These are phyloP conservation scores for Solanum medicagineum DNA, from an alignment of 257 asterid species.

Conservation along the genomic window DNA sequence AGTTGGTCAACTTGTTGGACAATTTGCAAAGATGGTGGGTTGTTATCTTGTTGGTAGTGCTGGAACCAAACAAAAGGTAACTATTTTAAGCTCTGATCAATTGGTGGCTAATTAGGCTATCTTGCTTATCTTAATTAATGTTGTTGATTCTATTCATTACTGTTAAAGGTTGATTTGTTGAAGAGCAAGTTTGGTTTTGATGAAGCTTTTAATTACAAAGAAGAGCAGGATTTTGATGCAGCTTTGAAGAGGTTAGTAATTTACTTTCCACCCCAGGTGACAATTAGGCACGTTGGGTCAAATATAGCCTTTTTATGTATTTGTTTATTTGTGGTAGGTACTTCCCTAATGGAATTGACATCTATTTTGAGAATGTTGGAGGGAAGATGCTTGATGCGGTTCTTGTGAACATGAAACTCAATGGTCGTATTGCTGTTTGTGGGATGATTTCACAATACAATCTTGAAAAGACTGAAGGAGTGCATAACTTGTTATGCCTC, in stretches of 20 bases:
- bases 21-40: constrained; percentile 9
- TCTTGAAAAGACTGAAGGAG: neutral
- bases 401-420: neutral
- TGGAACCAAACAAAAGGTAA: constrained; percentile 10
- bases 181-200: constrained; percentile 23
- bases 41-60: constrained; percentile 16
- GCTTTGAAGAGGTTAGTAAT: constrained; percentile 1
- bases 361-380: neutral
- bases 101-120: neutral
- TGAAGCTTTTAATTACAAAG: neutral
- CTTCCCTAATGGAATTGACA: neutral
- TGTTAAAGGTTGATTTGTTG: constrained; percentile 18
- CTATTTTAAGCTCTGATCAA: no score
- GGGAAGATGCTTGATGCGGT: neutral
- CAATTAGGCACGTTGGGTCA: neutral
- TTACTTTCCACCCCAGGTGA: no score
- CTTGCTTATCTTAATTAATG: no score
- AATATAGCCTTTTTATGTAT: neutral
- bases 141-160: neutral
- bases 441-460: neutral
- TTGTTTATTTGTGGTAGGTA: neutral
- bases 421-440: neutral
- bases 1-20: constrained; percentile 17
- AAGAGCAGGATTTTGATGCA: no score
- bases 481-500: neutral